Evolutionary conservation across 2,329 filamentous ascomycete species (phyloP), one percentile per base, ranked within the genome.

Genomic region (Penicillium aurantiogriseum): DNA sequence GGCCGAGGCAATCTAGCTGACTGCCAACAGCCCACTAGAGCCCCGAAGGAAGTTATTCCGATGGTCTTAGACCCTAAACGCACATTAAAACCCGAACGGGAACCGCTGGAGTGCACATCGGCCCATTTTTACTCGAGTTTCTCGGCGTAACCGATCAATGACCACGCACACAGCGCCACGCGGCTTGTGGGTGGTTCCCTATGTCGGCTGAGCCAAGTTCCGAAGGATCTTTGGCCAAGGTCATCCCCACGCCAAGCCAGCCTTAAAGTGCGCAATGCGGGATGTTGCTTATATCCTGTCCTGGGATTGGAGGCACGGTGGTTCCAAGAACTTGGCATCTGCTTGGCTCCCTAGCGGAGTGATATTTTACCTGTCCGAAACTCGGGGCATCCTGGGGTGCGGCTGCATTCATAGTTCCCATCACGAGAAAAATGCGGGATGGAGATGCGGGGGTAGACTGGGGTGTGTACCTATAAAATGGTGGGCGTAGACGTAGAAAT

Each of bases 311-410:
- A 53, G 51, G 57, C 47, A 63, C 49, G 52, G 51, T 56, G 52
- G 44, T 58, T 54, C 58, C 43, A 62, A 58, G 50, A 31, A 51
- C 66, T 67, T 68, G 65, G 65, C 66, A 45, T 19, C n/a, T 56
- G 56, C 63, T 67, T 67, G 65, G 66, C 61, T 49, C 44, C 47
- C 54, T 27, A 55, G 38, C 57, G 51, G 54, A 62, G 59, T 62
- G 56, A 57, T 17, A 60, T 56, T 23, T 56, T 54, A 55, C 46
- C 57, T 49, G 60, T 60, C 56, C 42, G 49, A 51, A 23, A 42
- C 33, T 45, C 53, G 60, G 36, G 42, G 51, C 8, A 57, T 57
- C 48, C 54, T 52, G 54, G 49, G 46, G 51, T 17, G 42, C 51
- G 38, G 42, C 31, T 46, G 17, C 39, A 52, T 60, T 40, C 50